A percentile compares a stretch with the other conserved stretches of the same genome.
Conservation (phyloP, 163 green algal species). For the Scenedesmus sp. region DNA sequence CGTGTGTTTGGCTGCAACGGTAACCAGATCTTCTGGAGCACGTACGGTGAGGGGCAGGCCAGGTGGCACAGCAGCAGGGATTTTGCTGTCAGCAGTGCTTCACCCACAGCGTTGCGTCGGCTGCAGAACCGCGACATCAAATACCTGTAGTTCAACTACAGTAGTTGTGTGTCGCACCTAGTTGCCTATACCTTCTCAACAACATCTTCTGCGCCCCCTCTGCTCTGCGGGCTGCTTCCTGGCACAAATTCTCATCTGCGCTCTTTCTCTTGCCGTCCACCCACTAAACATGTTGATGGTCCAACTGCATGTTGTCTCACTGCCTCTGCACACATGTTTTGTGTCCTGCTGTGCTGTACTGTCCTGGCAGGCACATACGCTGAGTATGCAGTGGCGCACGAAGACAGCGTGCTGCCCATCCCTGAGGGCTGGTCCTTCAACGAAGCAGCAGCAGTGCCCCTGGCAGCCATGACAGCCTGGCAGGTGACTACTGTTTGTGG, state of each 20-base stretch:
- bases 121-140: neutral
- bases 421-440: conserved; percentile 54
- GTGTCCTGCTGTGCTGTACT: neutral
- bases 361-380: conserved; percentile 56
- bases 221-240: neutral
- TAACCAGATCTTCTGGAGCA: conserved; percentile 41
- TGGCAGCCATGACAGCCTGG: conserved; percentile 73
- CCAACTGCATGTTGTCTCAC: neutral
- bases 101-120: neutral
- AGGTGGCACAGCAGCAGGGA: neutral
- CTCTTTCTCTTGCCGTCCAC: neutral
- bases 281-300: no score
- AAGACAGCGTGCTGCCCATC: conserved; percentile 42
- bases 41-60: conserved; percentile 37
- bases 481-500: conserved; percentile 19
- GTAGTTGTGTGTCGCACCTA: no score
- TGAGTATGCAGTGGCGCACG: conserved; percentile 48
- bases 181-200: no score
- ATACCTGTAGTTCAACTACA: neutral
- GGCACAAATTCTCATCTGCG: neutral
- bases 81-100: no score
- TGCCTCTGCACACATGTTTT: neutral
- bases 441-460: conserved; percentile 65
- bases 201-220: neutral
- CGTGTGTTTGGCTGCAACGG: conserved; percentile 57